A percentile compares a stretch with the other conserved stretches of the same genome.
phyloP scores from a whole-genome alignment of 2,329 filamentous ascomycete genomes.

The Dothideomycetidae sp. region DNA sequence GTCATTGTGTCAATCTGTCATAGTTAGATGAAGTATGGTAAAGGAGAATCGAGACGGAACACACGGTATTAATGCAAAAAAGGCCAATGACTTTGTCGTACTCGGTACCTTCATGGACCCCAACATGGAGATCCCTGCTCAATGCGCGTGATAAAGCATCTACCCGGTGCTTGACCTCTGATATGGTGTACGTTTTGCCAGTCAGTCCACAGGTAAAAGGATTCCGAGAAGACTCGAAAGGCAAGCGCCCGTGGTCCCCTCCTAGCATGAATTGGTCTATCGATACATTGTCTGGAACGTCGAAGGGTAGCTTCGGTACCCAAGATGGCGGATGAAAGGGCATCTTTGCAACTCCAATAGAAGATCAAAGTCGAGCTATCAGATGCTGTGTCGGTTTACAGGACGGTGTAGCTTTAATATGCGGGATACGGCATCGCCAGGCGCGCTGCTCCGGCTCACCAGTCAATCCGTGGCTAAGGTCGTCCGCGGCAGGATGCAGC shows the following conservation, averaged over 20 bases:
- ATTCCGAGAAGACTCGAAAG: constrained; percentile 47
- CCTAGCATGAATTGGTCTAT: constrained; percentile 64
- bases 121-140: constrained; percentile 56
- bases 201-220: constrained; percentile 67
- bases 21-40: too few relatives aligned
- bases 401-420: too few relatives aligned
- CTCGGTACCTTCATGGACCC: constrained; percentile 54
- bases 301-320: constrained; percentile 46
- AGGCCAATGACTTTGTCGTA: constrained; percentile 70
- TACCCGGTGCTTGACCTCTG: constrained; percentile 50
- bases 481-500: too few relatives aligned
- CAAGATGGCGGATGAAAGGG: constrained; percentile 47
- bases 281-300: constrained; percentile 59
- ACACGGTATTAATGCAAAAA: constrained; percentile 67
- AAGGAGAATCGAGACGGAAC: too few relatives aligned
- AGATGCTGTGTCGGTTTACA: too few relatives aligned
- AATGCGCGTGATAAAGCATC: constrained; percentile 55
- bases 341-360: too few relatives aligned
- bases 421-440: too few relatives aligned
- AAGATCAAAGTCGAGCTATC: too few relatives aligned
- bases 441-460: too few relatives aligned
- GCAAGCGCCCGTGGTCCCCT: constrained; percentile 52
- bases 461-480: too few relatives aligned
- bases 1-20: constrained; percentile 62
- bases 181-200: constrained; percentile 49